Conservation (phyloP, 208 protist genomes). For the Endotrypanum monterogeii region DNA sequence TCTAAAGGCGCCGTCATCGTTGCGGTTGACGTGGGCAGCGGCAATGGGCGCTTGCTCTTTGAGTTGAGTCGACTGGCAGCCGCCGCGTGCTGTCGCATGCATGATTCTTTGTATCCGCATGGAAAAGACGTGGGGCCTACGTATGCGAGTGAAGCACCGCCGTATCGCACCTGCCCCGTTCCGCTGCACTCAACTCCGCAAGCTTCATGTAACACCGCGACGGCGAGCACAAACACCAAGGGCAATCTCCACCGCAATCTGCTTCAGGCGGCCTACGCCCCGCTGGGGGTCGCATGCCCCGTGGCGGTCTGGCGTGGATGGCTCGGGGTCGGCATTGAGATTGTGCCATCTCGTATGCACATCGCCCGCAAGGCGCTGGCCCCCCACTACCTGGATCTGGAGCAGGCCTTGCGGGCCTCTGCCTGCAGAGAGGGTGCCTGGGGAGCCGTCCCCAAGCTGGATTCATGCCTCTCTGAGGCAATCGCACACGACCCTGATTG, state of each 20-base stretch:
- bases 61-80: constrained; percentile 63
- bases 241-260: constrained; percentile 10
- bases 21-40: constrained; percentile 63
- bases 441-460: constrained; percentile 10
- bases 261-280: constrained; percentile 13
- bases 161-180: background rate
- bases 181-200: background rate
- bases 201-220: constrained; percentile 6
- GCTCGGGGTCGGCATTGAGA: constrained; percentile 62
- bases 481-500: constrained; percentile 12
- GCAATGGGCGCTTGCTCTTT: constrained; percentile 75
- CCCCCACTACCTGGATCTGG: constrained; percentile 43
- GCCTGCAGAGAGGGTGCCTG: background rate
- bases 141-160: background rate
- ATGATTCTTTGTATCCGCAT: background rate
- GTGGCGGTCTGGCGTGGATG: constrained; percentile 33
- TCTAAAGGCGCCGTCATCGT: constrained; percentile 33
- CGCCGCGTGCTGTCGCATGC: constrained; percentile 23
- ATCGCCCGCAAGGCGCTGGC: constrained; percentile 53
- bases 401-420: constrained; percentile 14
- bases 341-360: constrained; percentile 65
- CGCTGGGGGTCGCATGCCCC: constrained; percentile 7
- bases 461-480: constrained; percentile 17
- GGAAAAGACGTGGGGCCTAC: background rate
- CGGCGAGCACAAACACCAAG: constrained; percentile 6